Base-by-base conservation (phyloP, 2,329 filamentous ascomycete species). In the Thielaviopsis euricoi region DNA sequence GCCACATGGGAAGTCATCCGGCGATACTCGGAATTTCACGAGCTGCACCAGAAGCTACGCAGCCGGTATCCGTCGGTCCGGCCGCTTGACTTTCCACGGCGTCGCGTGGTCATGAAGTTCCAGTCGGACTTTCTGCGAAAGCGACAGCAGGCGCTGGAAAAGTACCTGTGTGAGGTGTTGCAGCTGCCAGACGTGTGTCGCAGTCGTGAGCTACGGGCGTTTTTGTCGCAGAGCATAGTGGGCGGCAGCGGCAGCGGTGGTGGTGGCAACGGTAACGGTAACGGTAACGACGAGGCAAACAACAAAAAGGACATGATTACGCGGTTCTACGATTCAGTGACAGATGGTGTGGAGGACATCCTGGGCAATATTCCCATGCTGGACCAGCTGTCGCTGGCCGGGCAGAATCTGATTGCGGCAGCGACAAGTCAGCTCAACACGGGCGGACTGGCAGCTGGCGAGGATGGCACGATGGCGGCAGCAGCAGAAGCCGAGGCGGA, bases 271-370 rank as follows among this genome's bases (percentile, higher is more conserved):
- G n/a, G n/a, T n/a, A n/a, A n/a, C 19, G 43, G 49, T 29, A 51
- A 51, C 53, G 77, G 78, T 55, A 76, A 74, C 6, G 81, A 85
- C 57, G 37, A 52, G 2, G 29, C 26, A 17, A 49, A 55, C 2
- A 81, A 81, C 64, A 87, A 86, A 69, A 85, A 80, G 67, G 87
- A 97, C 67, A 90, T 98, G 68, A 93, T 98, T 62, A 89, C 88
- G 0, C 83, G 93, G 4, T 82, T 98, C 53, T 98, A 97, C 71
- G 94, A 94, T 68, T 97, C 91, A 0, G 91, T 98, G 22, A 87
- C 91, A 0, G 93, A 98, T 67, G 93, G 94, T 37, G 94, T 98
- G 85, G 93, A 98, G 67, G 93, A 98, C 64, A 94, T 98, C 57
- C 75, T 98, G 3, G 93, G 93, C 58, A 97, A 95, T 67, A 91